Evolutionary conservation across 345 rosid species (phyloP), one percentile per base, ranked within the genome.

Genomic region (Zanthoxylum bungeanum): DNA sequence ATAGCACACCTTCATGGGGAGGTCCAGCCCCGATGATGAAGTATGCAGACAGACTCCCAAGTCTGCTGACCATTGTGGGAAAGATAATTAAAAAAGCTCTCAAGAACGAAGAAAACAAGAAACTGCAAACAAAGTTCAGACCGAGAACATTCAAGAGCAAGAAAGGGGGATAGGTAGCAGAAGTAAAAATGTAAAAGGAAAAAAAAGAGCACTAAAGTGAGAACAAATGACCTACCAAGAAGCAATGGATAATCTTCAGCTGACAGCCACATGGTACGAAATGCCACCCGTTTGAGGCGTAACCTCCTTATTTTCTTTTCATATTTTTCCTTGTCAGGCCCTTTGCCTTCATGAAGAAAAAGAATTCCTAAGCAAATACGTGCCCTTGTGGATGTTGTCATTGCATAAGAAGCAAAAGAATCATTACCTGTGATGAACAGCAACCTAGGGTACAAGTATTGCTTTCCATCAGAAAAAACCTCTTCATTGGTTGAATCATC

Each of bases 11-110:
- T 95, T 95, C 99, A 95, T 92, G 64, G 97, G 99, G 52, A 95
- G 98, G 85, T 92, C 99, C 79, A 95, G 72, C 49, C 96, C 98
- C 4, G 99, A 92, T 21, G 99, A 95, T 53, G 99, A 95, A 77
- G 99, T 92, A 73, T 95, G 98, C 79, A 95, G 83, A 80, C 99
- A 92, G 71, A 95, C 97, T 70, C 98, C 98, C 34, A 95, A 88
- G 79, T 95, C 98, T 36, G 96, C 94, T 22, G 67, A 63, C 5
- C 67, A 52, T 63, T 22, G 44, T 66, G 59, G 10, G 24, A 67
- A 49, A 73, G 55, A 73, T 52, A 51, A 60, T 31, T 25, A 59
- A 40, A 69, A 27, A 42, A 68, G 40, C 24, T 0, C 46, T 24
- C 34, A 9, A 47, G 6, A 14, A 56, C 42, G 37, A 51, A 42